Evolutionary conservation across 192 early-diverging fungal genomes (phyloP).

Genomic region (Podila epigama): DNA sequence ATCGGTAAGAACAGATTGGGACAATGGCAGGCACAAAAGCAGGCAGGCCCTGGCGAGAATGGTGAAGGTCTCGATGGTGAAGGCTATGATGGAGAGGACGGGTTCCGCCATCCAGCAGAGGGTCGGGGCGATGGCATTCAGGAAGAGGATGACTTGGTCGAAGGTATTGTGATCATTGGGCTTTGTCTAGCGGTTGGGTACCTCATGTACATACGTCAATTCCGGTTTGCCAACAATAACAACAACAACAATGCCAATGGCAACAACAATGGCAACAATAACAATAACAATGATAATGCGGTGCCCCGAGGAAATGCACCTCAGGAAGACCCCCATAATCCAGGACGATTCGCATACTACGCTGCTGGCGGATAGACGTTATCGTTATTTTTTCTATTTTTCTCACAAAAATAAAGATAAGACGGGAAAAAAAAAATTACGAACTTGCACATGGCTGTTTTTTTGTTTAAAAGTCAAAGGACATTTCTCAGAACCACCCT

Average conservation of each 20-base stretch:
- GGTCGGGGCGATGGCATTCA: constrained; percentile 44
- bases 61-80: too few relatives aligned
- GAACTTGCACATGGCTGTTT: too few relatives aligned
- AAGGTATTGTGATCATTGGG: constrained; percentile 59
- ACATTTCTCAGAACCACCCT: too few relatives aligned
- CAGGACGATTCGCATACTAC: constrained; percentile 40
- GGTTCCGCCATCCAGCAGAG: constrained; percentile 29
- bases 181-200: constrained; percentile 62
- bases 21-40: constrained; percentile 21
- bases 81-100: constrained; percentile 45
- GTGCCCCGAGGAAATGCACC: constrained; percentile 6
- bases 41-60: constrained; percentile 34
- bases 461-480: too few relatives aligned
- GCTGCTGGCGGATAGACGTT: constrained; percentile 34
- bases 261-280: constrained; percentile 6
- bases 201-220: constrained; percentile 67
- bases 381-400: not conserved
- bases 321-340: constrained; percentile 31
- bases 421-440: too few relatives aligned
- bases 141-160: constrained; percentile 62
- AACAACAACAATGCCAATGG: constrained; percentile 10
- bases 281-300: constrained; percentile 1
- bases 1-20: constrained; percentile 15
- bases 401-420: too few relatives aligned
- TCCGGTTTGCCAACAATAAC: constrained; percentile 51